These are phyloP conservation scores for Bacidia rubella DNA, from an alignment of 495 filamentous ascomycete genomes.

Conservation along the genomic window DNA sequence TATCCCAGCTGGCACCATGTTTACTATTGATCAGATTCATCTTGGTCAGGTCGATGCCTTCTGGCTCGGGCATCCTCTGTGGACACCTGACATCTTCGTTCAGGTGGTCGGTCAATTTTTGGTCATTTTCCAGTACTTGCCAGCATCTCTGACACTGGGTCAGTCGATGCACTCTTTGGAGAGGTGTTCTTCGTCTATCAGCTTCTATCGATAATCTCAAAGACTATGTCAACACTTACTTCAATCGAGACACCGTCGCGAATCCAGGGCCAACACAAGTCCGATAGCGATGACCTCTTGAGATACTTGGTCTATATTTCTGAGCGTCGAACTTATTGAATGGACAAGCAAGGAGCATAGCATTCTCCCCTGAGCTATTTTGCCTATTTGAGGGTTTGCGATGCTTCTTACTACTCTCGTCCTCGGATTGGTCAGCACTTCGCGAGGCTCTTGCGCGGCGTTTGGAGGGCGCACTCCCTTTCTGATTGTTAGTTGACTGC, in stretches of 20 bases:
- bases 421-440: too few relatives aligned
- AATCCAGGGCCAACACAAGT: constrained; percentile 2
- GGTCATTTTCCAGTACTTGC: not conserved
- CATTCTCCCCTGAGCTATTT: not conserved
- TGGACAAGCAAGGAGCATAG: not conserved
- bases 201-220: not conserved
- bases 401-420: not conserved
- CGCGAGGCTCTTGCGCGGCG: too few relatives aligned
- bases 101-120: constrained; percentile 1
- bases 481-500: too few relatives aligned
- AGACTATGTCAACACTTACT: not conserved
- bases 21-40: not conserved
- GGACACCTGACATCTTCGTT: not conserved
- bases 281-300: not conserved
- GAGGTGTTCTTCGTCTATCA: not conserved
- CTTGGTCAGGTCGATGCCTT: not conserved
- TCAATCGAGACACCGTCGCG: not conserved
- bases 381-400: not conserved
- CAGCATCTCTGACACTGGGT: constrained; percentile 3
- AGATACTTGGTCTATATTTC: not conserved
- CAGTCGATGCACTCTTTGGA: constrained; percentile 1
- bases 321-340: not conserved
- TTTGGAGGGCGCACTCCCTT: too few relatives aligned
- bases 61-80: not conserved
- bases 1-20: not conserved